Conservation (phyloP, 192 early-diverging fungal species). For the Dimargaris xerosporica region DNA sequence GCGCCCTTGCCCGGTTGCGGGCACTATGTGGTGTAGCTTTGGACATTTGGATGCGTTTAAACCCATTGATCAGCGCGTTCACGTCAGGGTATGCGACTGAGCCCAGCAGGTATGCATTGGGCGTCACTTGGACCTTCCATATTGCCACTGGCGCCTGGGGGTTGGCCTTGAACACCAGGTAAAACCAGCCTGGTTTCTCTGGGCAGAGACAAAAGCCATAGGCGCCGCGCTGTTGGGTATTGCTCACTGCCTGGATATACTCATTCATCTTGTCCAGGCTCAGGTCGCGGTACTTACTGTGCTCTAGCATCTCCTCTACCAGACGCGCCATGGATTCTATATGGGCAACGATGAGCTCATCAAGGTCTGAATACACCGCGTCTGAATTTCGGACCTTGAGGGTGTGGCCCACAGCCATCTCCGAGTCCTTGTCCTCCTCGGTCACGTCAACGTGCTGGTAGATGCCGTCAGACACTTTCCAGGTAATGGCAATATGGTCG, state of each 20-base stretch:
- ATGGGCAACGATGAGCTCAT: constrained; percentile 79
- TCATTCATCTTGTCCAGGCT: constrained; percentile 29
- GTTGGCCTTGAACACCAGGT: constrained; percentile 62
- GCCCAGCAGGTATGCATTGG: constrained; percentile 59
- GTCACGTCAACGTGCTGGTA: constrained; percentile 71
- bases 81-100: constrained; percentile 50
- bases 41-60: constrained; percentile 48
- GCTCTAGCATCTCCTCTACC: constrained; percentile 49
- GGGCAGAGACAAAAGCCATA: constrained; percentile 68
- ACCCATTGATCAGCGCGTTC: constrained; percentile 53
- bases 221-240: constrained; percentile 47
- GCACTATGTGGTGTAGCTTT: too few species aligned
- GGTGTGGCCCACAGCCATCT: constrained; percentile 47
- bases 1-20: too few species aligned
- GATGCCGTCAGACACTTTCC: constrained; percentile 75
- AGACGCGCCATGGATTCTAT: constrained; percentile 67
- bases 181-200: constrained; percentile 53
- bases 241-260: constrained; percentile 28
- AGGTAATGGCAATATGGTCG: constrained; percentile 81
- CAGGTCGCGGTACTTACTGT: constrained; percentile 60
- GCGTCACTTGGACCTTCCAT: constrained; percentile 61
- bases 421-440: constrained; percentile 42
- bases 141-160: constrained; percentile 41
- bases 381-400: constrained; percentile 42
- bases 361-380: constrained; percentile 65